Conservation (phyloP, 2,329 filamentous ascomycete genomes). For the Beauveria caledonica region DNA sequence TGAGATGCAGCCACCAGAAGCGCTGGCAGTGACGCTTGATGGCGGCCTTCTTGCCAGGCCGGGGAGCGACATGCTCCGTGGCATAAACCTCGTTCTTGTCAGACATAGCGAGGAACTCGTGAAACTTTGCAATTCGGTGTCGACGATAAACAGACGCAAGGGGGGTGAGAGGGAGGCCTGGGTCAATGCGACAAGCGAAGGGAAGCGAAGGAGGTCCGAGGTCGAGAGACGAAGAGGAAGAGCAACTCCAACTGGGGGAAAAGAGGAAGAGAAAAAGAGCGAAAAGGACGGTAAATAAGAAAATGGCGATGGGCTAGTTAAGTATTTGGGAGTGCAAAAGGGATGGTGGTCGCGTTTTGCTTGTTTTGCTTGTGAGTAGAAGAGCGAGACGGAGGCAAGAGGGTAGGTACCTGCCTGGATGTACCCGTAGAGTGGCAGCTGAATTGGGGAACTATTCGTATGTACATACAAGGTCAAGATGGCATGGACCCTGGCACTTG, state of each 20-base stretch:
- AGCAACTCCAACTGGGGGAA: not conserved
- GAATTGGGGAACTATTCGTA: not conserved
- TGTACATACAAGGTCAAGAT: too few relatives aligned
- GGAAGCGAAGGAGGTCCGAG: not conserved
- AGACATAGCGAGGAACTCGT: constrained; percentile 24
- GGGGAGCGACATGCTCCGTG: constrained; percentile 25
- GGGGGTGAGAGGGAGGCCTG: not conserved
- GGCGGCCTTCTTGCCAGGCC: constrained; percentile 28
- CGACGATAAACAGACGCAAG: not conserved
- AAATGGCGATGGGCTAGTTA: constrained; percentile 8
- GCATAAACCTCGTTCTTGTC: constrained; percentile 29
- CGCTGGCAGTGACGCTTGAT: constrained; percentile 41
- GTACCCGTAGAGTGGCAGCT: not conserved
- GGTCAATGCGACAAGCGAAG: not conserved
- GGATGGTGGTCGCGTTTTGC: not conserved
- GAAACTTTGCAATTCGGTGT: not conserved
- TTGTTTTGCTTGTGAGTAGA: constrained; percentile 5
- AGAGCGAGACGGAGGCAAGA: not conserved
- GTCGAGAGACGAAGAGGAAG: not conserved
- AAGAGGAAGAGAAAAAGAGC: not conserved
- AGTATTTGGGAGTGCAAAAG: not conserved
- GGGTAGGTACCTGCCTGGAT: not conserved
- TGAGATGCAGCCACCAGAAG: constrained; percentile 55
- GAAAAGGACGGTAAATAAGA: not conserved
- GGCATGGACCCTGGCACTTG: constrained; percentile 4